Evolutionary conservation across 306 rosid species (phyloP), one percentile per base, ranked within the genome.

Genomic region (Dryas octopetala): DNA sequence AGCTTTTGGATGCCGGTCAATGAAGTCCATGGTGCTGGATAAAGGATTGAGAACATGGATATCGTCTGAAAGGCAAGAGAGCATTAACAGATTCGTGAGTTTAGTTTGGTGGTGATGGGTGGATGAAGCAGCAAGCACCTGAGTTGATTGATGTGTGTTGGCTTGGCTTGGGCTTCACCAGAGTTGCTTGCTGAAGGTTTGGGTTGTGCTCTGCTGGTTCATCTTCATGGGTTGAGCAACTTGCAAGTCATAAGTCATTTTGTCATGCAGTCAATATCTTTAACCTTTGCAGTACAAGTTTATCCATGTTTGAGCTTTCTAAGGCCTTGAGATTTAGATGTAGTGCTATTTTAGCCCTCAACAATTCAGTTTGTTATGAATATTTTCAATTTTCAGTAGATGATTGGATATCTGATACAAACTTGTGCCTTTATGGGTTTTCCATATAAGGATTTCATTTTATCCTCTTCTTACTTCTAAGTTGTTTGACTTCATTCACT

Each of bases 11-110:
- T 78, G 83, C 57, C 51, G 7, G 48, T 79, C 78, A 0, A 16
- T 83, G 68, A 70, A 60, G 32, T 63, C 11, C 23, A 5, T 68
- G 16, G 79, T 77, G 69, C 76, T 82, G 40, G 79, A 77, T 61
- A 73, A 38, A 15, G 68, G 76, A 13, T 68, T 73, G 26, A 53
- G 71, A 69, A 53, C 19, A 59, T 67, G 82, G 82, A 58, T 81
- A 5, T 63, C 71, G 7, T 3, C n/a, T 55, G 23, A 45, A 9
- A 66, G 50, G 26, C 76, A 53, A 23, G 59, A 62, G 45, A 73
- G 57, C 7, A 62, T 82, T 45, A 1, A 58, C 67, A 68, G 64
- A 62, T 67, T 62, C 67, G 74, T 66, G 52, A 19, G 58, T 45
- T 47, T 82, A 59, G 50, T 32, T 38, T 82, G 85, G 85, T 51